Evolutionary conservation across 805 yeast species (phyloP).

Genomic region (Allodekkera sacchari): DNA sequence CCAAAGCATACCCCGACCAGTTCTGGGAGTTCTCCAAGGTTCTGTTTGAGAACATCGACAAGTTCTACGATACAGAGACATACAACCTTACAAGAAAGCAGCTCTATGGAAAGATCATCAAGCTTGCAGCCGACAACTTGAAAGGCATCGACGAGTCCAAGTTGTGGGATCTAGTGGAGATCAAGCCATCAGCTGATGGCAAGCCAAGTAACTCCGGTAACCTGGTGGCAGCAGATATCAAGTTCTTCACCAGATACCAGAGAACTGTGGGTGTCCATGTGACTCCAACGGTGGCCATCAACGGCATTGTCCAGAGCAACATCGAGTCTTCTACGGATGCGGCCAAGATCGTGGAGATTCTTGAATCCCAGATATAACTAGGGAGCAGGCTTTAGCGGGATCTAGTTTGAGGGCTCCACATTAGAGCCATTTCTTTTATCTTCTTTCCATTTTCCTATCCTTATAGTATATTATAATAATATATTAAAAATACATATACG

Average conservation of each 20-base stretch:
- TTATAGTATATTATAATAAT: neutral
- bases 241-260: constrained; percentile 63
- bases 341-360: constrained; percentile 33
- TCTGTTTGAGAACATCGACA: constrained; percentile 45
- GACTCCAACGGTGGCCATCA: constrained; percentile 71
- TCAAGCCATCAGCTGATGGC: constrained; percentile 23
- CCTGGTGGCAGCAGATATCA: constrained; percentile 50
- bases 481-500: neutral
- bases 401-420: too few species aligned
- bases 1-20: constrained; percentile 41
- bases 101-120: constrained; percentile 44
- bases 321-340: constrained; percentile 57
- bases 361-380: constrained; percentile 22
- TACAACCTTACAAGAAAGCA: constrained; percentile 46
- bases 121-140: constrained; percentile 31
- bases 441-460: neutral
- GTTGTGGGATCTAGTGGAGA: constrained; percentile 26
- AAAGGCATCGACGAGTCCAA: constrained; percentile 26
- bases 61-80: constrained; percentile 56
- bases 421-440: too few species aligned
- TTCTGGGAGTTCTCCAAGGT: constrained; percentile 52
- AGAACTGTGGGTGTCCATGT: constrained; percentile 76
- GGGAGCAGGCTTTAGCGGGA: neutral
- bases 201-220: constrained; percentile 49
- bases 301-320: constrained; percentile 52